A percentile compares a stretch with the other conserved stretches of the same genome.
Conservation (phyloP, 805 yeast species). For the Pichia kluyveri region DNA sequence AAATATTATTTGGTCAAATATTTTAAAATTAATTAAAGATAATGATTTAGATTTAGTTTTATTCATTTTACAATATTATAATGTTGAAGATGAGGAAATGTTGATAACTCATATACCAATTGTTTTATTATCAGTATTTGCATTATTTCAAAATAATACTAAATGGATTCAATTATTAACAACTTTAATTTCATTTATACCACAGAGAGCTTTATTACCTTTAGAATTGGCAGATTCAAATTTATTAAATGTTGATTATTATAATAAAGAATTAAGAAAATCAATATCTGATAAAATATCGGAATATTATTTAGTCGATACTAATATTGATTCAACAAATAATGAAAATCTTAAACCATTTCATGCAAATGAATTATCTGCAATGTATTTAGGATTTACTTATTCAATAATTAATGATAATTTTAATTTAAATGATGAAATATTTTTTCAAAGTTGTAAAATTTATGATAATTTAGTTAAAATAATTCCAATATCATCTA, state of each 20-base stretch:
- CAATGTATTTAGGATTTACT: slow-evolving; percentile 27
- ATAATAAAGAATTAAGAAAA: slow-evolving; percentile 9
- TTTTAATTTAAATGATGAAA: neutral
- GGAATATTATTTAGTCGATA: slow-evolving; percentile 10
- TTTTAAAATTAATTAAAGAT: slow-evolving; percentile 34
- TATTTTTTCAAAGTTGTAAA: slow-evolving; percentile 26
- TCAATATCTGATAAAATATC: slow-evolving; percentile 10
- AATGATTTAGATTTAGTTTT: slow-evolving; percentile 39
- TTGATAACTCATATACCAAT: slow-evolving; percentile 66
- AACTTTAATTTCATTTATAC: slow-evolving; percentile 43
- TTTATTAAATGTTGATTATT: slow-evolving; percentile 3
- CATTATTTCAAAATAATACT: slow-evolving; percentile 26
- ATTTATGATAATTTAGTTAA: slow-evolving; percentile 31
- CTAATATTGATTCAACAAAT: neutral
- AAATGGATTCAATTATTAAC: slow-evolving; percentile 34
- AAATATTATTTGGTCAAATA: slow-evolving; percentile 61
- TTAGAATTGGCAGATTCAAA: slow-evolving; percentile 31
- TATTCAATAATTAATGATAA: neutral
- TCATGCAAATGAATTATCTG: slow-evolving; percentile 34
- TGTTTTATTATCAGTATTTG: slow-evolving; percentile 35
- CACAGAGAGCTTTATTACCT: slow-evolving; percentile 55
- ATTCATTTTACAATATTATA: slow-evolving; percentile 56
- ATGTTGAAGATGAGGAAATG: slow-evolving; percentile 85
- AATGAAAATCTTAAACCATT: slow-evolving; percentile 26
- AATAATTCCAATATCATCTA: slow-evolving; percentile 34